Base-by-base conservation (phyloP, 139 green algal genomes). In the Chlorella sp. region DNA sequence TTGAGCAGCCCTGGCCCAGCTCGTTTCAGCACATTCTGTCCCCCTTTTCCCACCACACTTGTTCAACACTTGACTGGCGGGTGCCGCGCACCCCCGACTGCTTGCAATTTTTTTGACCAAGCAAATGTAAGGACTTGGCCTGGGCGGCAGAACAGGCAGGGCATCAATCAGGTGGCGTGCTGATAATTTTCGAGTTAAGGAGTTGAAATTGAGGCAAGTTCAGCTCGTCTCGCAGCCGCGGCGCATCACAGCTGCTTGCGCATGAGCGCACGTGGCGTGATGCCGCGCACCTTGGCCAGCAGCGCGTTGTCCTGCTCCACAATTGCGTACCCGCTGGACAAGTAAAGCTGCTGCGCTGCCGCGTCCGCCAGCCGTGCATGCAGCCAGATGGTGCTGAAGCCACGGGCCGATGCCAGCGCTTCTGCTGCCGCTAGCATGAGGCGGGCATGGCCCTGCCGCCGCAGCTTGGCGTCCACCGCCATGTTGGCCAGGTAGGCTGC, bases 401-500 rank as follows among this genome's bases (percentile, higher is more conserved):
- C 76, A 0, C 51, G 62, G 13, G 68, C 74, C 4, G 44, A 24
- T 0, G 48, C 68, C 11, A 85, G 43, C 34, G 69, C 68, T 43
- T 89, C 88, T 34, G 80, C 83, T 1, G 80, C 58, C 11, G 26
- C 40, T 54, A 91, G 77, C 72, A 91, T 62, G 17, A 34, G 46
- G 48, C 76, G 69, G 20, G 85, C 88, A 8, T 85, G 60, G 51
- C 88, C 88, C 24, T 82, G 64, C 43, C 86, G 85, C 44, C 86
- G 75, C 67, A 83, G 84, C 32, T n/a, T 69, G 34, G 46, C 22
- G 26, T 89, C 84, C n/a, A 91, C 87, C 19, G 88, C 82, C 58
- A 89, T 91, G 82, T 91, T 91, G 60, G 81, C 78, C 41, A 91
- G 51, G 70, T 89, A 90, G 51, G 81, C 81, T 32, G 81, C 76